Evolutionary conservation across 2,329 filamentous ascomycete genomes (phyloP), one percentile per base, ranked within the genome.

Genomic region (Colletotrichum cereale): DNA sequence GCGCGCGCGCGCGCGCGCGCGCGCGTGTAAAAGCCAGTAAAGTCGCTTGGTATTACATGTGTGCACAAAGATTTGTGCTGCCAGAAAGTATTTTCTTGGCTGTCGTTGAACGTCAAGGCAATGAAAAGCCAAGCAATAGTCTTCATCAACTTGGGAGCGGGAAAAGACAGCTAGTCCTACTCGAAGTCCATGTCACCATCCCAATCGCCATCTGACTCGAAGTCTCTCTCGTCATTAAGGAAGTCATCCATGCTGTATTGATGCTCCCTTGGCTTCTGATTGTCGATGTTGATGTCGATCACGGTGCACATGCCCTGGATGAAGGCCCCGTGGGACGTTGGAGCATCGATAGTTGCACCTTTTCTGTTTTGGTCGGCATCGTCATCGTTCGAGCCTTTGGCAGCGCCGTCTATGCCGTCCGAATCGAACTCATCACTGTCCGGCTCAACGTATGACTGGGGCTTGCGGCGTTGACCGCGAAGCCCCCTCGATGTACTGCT

Each of bases 201-300:
- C 88, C 86, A 89, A 38, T 89, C 87, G 0, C 84, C 87, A 80
- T 88, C 87, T 3, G 83, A 84, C 47, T 89, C 86, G 44, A 89
- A 87, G 67, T 88, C 86, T 4, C 85, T 85, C 3, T 84, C 81
- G 2, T 79, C 80, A 80, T 92, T 80, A 18, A 93, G 80, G 75
- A 96, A 95, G 78, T 96, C 92, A 1, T 87, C 89, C 84, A 94
- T 93, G 29, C 86, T 87, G 74, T 87, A 93, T 72, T 92, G 90
- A 31, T 87, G 82, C 81, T 94, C 93, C 2, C 86, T 86, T 6
- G 91, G 90, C 72, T 93, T 91, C 77, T 93, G 88, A 78, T 95
- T 95, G 80, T 95, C 93, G 74, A 95, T 91, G 55, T 89, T 84
- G 53, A 95, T 87, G 71, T 92, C 88, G 24, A 95, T 92, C 7